These are phyloP conservation scores for Ilex aquifolium DNA, from an alignment of 257 asterid species.

Conservation along the genomic window DNA sequence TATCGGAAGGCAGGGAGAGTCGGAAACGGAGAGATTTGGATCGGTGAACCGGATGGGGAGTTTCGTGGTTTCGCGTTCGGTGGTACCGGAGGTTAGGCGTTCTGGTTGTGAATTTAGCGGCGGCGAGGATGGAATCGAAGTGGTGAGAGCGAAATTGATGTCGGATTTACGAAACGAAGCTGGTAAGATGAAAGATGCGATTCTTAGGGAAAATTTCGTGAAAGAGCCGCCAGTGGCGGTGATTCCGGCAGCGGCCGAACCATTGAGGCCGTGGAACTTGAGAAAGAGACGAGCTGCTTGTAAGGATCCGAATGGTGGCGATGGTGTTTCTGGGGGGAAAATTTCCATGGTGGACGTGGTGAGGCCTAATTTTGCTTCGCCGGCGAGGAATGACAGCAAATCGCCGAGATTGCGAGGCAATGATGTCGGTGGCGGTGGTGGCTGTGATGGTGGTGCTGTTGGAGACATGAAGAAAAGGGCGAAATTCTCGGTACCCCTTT, in stretches of 20 bases:
- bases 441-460: not conserved
- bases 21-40: conserved; percentile 5
- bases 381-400: conserved; percentile 20
- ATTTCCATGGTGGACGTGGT: not conserved
- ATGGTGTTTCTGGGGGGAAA: not conserved
- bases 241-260: conserved; percentile 16
- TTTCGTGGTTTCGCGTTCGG: conserved; percentile 16
- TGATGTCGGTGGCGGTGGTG: conserved; percentile 14
- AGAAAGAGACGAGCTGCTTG: conserved; percentile 70
- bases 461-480: conserved; percentile 43
- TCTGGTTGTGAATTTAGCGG: not conserved
- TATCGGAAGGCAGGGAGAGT: conserved; percentile 15
- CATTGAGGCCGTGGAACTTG: conserved; percentile 65
- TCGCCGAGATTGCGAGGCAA: conserved; percentile 31
- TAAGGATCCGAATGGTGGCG: conserved; percentile 25
- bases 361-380: conserved; percentile 10
- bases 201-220: conserved; percentile 50
- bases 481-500: conserved; percentile 58
- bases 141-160: conserved; percentile 67
- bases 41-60: conserved; percentile 8
- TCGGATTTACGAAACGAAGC: conserved; percentile 82
- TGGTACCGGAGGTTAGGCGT: conserved; percentile 9
- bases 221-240: conserved; percentile 28
- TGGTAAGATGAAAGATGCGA: conserved; percentile 62
- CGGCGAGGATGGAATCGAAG: conserved; percentile 59